Evolutionary conservation across 164 flowering plant genomes (phyloP), one percentile per base, ranked within the genome.

Genomic region (Saururus chinensis): DNA sequence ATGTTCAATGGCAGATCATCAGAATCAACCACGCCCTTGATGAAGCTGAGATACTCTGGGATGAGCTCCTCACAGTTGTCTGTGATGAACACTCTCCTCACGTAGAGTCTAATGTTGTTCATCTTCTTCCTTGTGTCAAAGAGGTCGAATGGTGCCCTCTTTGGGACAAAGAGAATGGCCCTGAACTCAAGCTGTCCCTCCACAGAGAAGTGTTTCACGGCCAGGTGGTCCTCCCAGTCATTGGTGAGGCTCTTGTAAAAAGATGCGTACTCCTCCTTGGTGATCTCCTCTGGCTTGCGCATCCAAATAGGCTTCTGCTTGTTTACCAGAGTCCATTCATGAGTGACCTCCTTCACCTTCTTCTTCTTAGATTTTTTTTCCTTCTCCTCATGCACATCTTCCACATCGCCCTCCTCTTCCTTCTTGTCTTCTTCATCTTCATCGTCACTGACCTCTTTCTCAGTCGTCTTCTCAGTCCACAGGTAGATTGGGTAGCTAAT

Each of bases 161-260:
- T 81, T 0, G 85, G 83, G 1, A 83, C 88, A 59, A 83, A 81
- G 55, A 81, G 82, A 22, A 83, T 66, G 21, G 85, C 87, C 68
- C 72, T 82, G 68, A 82, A 82, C 60, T 82, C 84, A 37, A 82
- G 82, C 76, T 82, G 87, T 8, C 86, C 88, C 60, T 81, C 88
- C 16, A 84, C 84, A 14, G 86, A 75, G 79, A 80, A 82, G 60
- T 82, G 84, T 64, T 80, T 84, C 51, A 76, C 80, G 19, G 81
- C 83, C 1, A 84, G 79, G 56, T 75, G 85, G 0, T 83, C 83
- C 35, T 81, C 87, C 85, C 85, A 83, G 52, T 83, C 85, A 65
- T 82, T 84, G 59, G 82, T 82, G 26, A 82, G 72, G 61, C 87
- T 82, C 79, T 82, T 84, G 78, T 84, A 84, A 72, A 84, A 84